Base-by-base conservation (phyloP, 139 green algal species). In the Asterochloris erici region DNA sequence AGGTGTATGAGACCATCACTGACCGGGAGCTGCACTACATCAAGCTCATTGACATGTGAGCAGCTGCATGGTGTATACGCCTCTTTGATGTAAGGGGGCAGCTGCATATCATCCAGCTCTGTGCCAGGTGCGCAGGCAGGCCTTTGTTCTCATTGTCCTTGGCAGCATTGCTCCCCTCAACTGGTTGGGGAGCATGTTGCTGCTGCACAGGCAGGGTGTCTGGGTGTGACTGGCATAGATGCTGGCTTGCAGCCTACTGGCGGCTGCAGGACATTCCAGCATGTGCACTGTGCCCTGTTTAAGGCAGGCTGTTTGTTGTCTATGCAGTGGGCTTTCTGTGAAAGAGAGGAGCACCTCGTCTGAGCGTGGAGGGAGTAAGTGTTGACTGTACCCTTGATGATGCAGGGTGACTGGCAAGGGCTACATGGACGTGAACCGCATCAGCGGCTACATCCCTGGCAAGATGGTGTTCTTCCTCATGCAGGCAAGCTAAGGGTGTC, bases 391-490 rank as follows among this genome's bases (percentile, higher is more conserved):
- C 4, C 38, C 38, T 24, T 11, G 11, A 19, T 54, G 54, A n/a
- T 83, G 66, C 86, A 94, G 87, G 89, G 91, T 94, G 62, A 95
- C 93, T 54, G 94, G 95, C 13, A 86, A 91, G 0, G 95, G 94
- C 28, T 87, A 97, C 85, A 93, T 96, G 87, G 95, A 98, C 84
- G 91, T 99, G 63, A 99, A 98, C 87, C 88, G 96, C 75, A 99
- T 99, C 87, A 94, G 85, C n/a, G 96, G 96, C 38, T 99, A 98
- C 91, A 90, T 99, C 54, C 92, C 93, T 6, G 95, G 94, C 15
- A 97, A 98, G 86, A 97, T 98, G 73, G 94, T 98, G 2, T 97
- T 97, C 87, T 98, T 96, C 87, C 88, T 99, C 21, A 97, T 98
- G 93, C 93, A 98, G 90, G 93, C 93, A 73, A 73, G 66, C 21